A percentile compares a stretch with the other conserved stretches of the same genome.
phyloP scores from a whole-genome alignment of 805 yeast species.

The Metschnikowia cubensis region DNA sequence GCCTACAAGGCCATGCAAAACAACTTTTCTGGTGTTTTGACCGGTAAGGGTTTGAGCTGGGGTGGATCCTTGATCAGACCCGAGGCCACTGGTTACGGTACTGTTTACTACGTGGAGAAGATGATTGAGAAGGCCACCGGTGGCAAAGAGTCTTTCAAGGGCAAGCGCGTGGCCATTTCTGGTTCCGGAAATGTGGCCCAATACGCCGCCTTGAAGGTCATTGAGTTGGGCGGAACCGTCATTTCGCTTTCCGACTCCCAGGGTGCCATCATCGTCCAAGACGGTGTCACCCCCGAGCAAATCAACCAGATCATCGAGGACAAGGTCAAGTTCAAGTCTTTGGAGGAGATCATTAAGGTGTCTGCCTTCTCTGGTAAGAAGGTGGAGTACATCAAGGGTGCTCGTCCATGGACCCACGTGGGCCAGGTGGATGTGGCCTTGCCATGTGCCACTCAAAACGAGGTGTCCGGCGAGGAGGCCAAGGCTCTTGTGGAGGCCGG shows the following conservation, averaged over 20 bases:
- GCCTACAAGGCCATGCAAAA: slow-evolving; percentile 90
- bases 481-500: slow-evolving; percentile 90
- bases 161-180: slow-evolving; percentile 93
- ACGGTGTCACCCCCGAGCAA: slow-evolving; percentile 84
- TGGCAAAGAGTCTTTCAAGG: slow-evolving; percentile 86
- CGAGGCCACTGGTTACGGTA: slow-evolving; percentile 99
- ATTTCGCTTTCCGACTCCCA: slow-evolving; percentile 92
- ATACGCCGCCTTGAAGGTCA: slow-evolving; percentile 95
- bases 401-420: slow-evolving; percentile 93
- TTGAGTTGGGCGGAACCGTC: slow-evolving; percentile 94
- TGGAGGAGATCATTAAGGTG: slow-evolving; percentile 62
- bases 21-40: slow-evolving; percentile 93
- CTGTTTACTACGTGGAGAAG: slow-evolving; percentile 93
- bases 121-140: slow-evolving; percentile 91
- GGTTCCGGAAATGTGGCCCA: slow-evolving; percentile 99
- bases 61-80: slow-evolving; percentile 99
- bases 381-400: slow-evolving; percentile 85
- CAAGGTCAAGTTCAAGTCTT: slow-evolving; percentile 70
- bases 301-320: slow-evolving; percentile 71
- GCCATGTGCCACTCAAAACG: slow-evolving; percentile 98
- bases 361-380: slow-evolving; percentile 53
- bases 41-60: slow-evolving; percentile 98
- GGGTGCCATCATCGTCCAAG: slow-evolving; percentile 76
- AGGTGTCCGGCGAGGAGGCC: slow-evolving; percentile 96
- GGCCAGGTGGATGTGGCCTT: slow-evolving; percentile 92